Conservation (phyloP, 2,329 filamentous ascomycete genomes). For the Colletotrichum noveboracense region DNA sequence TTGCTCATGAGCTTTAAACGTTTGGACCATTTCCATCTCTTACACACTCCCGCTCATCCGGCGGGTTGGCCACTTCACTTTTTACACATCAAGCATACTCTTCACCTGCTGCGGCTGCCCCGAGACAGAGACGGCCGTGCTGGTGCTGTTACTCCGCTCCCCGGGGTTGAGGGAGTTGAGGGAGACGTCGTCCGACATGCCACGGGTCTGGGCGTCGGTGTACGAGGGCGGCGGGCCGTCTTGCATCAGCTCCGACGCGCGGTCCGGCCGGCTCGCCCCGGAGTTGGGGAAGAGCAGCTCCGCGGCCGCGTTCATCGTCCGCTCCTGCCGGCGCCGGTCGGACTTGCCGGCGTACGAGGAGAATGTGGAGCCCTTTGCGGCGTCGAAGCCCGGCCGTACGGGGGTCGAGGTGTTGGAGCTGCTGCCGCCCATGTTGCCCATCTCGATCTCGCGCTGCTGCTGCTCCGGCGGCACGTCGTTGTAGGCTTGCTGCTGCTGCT, state of each 20-base stretch:
- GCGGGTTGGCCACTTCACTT: background rate
- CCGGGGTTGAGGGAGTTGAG: constrained; percentile 24
- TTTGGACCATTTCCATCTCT: background rate
- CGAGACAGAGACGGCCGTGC: constrained; percentile 50
- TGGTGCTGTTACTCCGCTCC: constrained; percentile 49
- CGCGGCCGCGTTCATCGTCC: constrained; percentile 47
- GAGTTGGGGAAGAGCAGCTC: constrained; percentile 54
- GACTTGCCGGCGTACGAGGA: constrained; percentile 46
- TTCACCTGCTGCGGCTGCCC: constrained; percentile 56
- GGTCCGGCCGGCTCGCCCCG: constrained; percentile 33
- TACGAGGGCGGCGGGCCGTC: constrained; percentile 51
- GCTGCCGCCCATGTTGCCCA: constrained; percentile 32
- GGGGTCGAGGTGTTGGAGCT: constrained; percentile 5
- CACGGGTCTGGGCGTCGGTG: constrained; percentile 23
- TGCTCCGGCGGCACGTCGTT: constrained; percentile 40
- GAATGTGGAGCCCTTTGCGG: constrained; percentile 23
- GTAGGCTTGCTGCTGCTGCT: constrained; percentile 20
- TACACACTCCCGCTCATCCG: background rate
- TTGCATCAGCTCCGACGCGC: constrained; percentile 43
- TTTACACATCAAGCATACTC: constrained; percentile 61
- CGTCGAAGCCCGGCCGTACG: constrained; percentile 29
- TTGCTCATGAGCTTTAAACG: background rate
- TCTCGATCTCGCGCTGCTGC: constrained; percentile 43
- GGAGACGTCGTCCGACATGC: background rate
- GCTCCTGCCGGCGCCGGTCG: constrained; percentile 50